Evolutionary conservation across 73 alveolate genomes (phyloP).

Genomic region (Diophrys sp.): DNA sequence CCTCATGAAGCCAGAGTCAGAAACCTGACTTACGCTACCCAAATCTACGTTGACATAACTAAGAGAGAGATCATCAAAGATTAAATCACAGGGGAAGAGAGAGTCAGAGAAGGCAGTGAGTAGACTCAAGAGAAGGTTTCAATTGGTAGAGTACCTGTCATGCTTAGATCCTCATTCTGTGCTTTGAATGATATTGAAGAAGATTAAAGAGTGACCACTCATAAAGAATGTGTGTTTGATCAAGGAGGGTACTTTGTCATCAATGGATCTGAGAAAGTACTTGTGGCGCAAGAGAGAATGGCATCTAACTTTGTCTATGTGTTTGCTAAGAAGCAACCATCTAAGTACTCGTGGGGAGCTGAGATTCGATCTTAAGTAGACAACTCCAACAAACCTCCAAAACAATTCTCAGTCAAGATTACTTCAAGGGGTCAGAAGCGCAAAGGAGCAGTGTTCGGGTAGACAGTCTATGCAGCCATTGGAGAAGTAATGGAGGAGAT

Average conservation of each 20-base stretch:
- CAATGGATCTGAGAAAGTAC: conserved; percentile 97
- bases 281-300: conserved; percentile 98
- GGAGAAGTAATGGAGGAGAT: conserved; percentile 89
- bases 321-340: conserved; percentile 86
- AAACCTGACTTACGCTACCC: conserved; percentile 88
- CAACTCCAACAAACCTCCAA: conserved; percentile 75
- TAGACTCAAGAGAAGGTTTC: conserved; percentile 25
- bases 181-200: conserved; percentile 58
- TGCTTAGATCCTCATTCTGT: conserved; percentile 89
- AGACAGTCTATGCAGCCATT: conserved; percentile 75
- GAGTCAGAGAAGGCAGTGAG: not conserved
- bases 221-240: conserved; percentile 89
- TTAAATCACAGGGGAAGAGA: conserved; percentile 33
- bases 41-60: conserved; percentile 76
- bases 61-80: conserved; percentile 58
- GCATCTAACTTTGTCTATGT: conserved; percentile 97
- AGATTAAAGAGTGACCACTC: conserved; percentile 63
- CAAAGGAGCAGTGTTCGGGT: conserved; percentile 62
- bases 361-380: conserved; percentile 82
- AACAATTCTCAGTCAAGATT: conserved; percentile 60
- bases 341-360: conserved; percentile 88
- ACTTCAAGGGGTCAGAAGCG: conserved; percentile 58
- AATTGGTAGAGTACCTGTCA: conserved; percentile 90
- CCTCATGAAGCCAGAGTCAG: conserved; percentile 97
- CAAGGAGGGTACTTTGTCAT: conserved; percentile 98